Base-by-base conservation (phyloP, 2,329 filamentous ascomycete genomes). In the Trichoderma asperellum region DNA sequence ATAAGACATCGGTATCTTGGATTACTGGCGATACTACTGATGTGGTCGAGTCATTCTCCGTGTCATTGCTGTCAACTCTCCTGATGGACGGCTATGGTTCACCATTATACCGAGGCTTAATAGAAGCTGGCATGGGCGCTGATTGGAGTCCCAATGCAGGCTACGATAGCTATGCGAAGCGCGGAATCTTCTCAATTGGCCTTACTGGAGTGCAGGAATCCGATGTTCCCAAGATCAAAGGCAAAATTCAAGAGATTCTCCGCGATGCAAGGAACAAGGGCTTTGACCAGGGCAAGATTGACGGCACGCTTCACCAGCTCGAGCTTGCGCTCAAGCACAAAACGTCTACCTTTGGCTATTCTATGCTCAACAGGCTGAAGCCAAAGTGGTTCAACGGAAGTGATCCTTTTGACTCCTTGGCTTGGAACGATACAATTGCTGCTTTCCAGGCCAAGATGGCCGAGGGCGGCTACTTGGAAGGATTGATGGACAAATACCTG, bases 81-180 rank as follows among this genome's bases (percentile, higher is more conserved):
- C 82, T 99, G 11, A 91, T 97, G 82, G 94, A 97, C 78, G 96
- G 96, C 5, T 99, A 98, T 77, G 95, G 96, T 16, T 97, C 96
- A 6, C 96, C 96, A 0, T 81, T 99, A 68, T 98, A 98, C 79
- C 90, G 90, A 71, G 92, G 91, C 1, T 84, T 99, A 70, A 92
- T 99, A 66, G 95, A 98, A 78, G 89, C 91, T 58, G 94, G 94
- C 0, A 86, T 99, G 49, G 96, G 96, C 27, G 92, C 93, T 0
- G 95, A 97, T 75, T 99, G 94, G 83, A 97, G 93, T 64, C 93
- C 96, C 3, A 99, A 99, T 77, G 93, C 94, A 2, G 96, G 96
- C 14, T 96, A 96, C 74, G 95, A 97, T 77, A 88, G 87, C 65
- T 92, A 91, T 34, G 91, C 89, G 27, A 92, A 88, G 73, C 85